Evolutionary conservation across 2,329 filamentous ascomycete species (phyloP), one percentile per base, ranked within the genome.

Genomic region (Phialophora tarda): DNA sequence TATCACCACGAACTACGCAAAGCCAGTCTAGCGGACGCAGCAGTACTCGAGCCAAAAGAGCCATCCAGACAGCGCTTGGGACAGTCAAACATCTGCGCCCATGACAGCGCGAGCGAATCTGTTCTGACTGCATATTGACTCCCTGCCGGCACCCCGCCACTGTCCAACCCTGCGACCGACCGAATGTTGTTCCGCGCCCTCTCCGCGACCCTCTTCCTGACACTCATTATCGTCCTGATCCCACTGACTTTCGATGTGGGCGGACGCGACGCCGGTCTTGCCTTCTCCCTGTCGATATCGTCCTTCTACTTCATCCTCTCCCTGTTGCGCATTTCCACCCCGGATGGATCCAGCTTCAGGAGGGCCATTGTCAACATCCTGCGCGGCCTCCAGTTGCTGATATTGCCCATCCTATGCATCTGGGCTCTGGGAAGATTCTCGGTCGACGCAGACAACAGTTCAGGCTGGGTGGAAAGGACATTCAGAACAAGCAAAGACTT

Each of bases 161-260:
- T 82, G 82, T n/a, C 30, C 59, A 23, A 41, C 59, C 59, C 53
- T 23, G 23, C 50, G 21, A 62, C 65, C 68, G 69, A 66, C 69
- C 69, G 66, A 80, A 96, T 97, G 91, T 93, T 90, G 90, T 84
- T 93, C 79, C 89, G 90, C 77, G 85, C 90, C 78, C 77, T 93
- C 73, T 92, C 92, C 76, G 92, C 92, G 81, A 84, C 89, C 77
- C 81, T 92, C 80, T 98, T 97, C 82, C 88, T 98, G 74, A 86
- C 93, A 80, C 91, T 91, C 81, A 93, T 97, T 78, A 89, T 98
- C 76, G 91, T 98, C 77, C 97, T 93, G 69, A 95, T 99, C 77
- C 95, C 95, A 69, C 89, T 99, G 77, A 92, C 94, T 75, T 98
- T 98, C 82, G 95, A 99, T 86, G 94, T 98, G 75, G 95, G 95